These are phyloP conservation scores for Artemisia tridentata DNA, from an alignment of 129 eudicot genomes.

Conservation along the genomic window DNA sequence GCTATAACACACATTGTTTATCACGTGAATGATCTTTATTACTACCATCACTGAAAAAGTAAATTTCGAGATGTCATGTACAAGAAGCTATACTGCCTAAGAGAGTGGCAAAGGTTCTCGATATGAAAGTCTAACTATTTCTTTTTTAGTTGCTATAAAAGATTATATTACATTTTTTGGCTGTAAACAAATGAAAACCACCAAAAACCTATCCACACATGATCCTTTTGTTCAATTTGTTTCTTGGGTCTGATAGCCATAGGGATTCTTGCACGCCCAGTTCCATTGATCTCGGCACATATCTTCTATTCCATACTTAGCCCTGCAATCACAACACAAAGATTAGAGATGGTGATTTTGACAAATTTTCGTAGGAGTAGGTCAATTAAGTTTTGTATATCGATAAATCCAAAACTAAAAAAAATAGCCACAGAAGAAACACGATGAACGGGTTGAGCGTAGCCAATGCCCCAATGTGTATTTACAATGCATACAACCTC, in stretches of 20 bases:
- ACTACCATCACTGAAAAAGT: background rate
- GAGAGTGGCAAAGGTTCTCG: background rate
- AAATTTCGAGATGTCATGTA: background rate
- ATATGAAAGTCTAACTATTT: background rate
- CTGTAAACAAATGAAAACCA: constrained; percentile 6
- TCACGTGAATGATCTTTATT: background rate
- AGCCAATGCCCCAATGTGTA: background rate
- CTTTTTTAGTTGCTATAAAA: constrained; percentile 14
- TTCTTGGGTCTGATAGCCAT: constrained; percentile 52
- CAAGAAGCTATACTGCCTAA: background rate
- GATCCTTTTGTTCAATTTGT: background rate
- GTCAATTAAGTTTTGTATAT: background rate
- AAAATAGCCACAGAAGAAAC: background rate
- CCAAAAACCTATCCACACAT: background rate
- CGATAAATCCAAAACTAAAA: too few relatives aligned
- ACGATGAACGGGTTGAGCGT: background rate
- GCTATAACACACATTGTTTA: too few relatives aligned
- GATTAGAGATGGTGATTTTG: background rate
- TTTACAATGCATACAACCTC: background rate
- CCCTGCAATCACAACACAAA: constrained; percentile 46
- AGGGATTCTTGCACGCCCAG: constrained; percentile 95
- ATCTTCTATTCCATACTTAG: constrained; percentile 73
- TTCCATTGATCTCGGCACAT: constrained; percentile 97
- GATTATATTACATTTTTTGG: background rate
- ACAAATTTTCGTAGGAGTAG: background rate